These are phyloP conservation scores for Crithidia fasciculata DNA, from an alignment of 208 protist genomes.

Conservation along the genomic window DNA sequence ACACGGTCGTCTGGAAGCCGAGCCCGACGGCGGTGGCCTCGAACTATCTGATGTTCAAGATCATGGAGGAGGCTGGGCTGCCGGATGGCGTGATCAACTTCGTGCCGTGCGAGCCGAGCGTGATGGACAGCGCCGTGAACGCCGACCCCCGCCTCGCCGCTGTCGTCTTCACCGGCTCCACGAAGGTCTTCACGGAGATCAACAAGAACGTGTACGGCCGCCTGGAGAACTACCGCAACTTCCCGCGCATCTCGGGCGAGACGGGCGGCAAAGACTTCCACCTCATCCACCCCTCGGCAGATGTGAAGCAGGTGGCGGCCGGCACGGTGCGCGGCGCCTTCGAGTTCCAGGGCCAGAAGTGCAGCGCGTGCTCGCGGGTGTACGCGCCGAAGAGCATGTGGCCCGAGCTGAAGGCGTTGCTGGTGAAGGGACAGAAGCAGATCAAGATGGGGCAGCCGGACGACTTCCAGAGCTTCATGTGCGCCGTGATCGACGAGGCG, in stretches of 20 bases:
- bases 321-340: constrained; percentile 94
- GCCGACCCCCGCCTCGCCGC: constrained; percentile 88
- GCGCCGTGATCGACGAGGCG: constrained; percentile 96
- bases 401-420: constrained; percentile 78
- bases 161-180: constrained; percentile 97
- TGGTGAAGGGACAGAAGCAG: constrained; percentile 84
- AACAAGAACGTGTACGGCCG: constrained; percentile 93
- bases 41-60: constrained; percentile 95
- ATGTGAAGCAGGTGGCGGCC: constrained; percentile 87
- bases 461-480: constrained; percentile 94
- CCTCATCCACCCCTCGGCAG: constrained; percentile 91
- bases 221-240: constrained; percentile 91
- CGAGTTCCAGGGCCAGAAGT: constrained; percentile 98
- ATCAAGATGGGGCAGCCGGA: constrained; percentile 95
- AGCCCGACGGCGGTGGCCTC: constrained; percentile 88
- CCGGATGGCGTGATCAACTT: constrained; percentile 97
- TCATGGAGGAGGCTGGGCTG: constrained; percentile 95
- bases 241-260: constrained; percentile 96
- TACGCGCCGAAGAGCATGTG: constrained; percentile 95
- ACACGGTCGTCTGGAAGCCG: constrained; percentile 97
- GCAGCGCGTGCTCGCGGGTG: constrained; percentile 89
- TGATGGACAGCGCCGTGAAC: constrained; percentile 83
- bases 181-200: constrained; percentile 91
- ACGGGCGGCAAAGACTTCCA: constrained; percentile 98
- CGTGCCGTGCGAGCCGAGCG: constrained; percentile 79